Conservation (phyloP, 2,329 filamentous ascomycete genomes). For the Cordyceps militaris region DNA sequence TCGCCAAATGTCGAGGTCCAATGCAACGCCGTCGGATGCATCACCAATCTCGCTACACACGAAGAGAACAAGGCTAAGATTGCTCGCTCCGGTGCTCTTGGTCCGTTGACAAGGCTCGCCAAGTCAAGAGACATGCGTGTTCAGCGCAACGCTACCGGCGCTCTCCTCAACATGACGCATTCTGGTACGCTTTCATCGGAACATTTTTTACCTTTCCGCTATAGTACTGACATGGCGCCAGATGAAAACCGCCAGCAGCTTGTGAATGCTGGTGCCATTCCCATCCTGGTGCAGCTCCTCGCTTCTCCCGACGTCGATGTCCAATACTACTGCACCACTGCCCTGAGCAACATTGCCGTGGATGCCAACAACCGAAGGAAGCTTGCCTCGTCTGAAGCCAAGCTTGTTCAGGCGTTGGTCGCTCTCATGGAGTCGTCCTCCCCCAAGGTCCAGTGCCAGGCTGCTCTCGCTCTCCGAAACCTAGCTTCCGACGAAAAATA, state of each 20-base stretch:
- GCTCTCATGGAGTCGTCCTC: slow-evolving; percentile 96
- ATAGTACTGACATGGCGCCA: slow-evolving; percentile 30
- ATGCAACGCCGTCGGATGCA: slow-evolving; percentile 97
- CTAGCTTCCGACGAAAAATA: slow-evolving; percentile 98
- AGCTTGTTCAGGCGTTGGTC: slow-evolving; percentile 87
- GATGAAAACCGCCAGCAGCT: slow-evolving; percentile 98
- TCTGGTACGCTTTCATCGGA: slow-evolving; percentile 57
- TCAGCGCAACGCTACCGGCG: slow-evolving; percentile 93
- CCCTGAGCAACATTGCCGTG: slow-evolving; percentile 96
- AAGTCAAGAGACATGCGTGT: slow-evolving; percentile 99
- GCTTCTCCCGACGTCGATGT: slow-evolving; percentile 93
- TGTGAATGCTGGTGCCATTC: slow-evolving; percentile 95
- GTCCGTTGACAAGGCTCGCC: slow-evolving; percentile 81
- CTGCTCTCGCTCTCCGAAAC: slow-evolving; percentile 86
- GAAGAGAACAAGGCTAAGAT: slow-evolving; percentile 99
- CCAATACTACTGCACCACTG: slow-evolving; percentile 98
- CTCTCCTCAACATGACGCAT: slow-evolving; percentile 97
- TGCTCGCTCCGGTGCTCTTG: slow-evolving; percentile 85
- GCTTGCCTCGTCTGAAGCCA: slow-evolving; percentile 81
- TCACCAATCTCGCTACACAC: slow-evolving; percentile 95
- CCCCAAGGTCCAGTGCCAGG: slow-evolving; percentile 96
- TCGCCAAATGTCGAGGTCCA: slow-evolving; percentile 97
- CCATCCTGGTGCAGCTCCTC: slow-evolving; percentile 89
- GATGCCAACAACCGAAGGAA: slow-evolving; percentile 86
- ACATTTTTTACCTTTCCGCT: not conserved